Evolutionary conservation across 306 rosid species (phyloP).

Genomic region (Fragaria nilgerrensis): DNA sequence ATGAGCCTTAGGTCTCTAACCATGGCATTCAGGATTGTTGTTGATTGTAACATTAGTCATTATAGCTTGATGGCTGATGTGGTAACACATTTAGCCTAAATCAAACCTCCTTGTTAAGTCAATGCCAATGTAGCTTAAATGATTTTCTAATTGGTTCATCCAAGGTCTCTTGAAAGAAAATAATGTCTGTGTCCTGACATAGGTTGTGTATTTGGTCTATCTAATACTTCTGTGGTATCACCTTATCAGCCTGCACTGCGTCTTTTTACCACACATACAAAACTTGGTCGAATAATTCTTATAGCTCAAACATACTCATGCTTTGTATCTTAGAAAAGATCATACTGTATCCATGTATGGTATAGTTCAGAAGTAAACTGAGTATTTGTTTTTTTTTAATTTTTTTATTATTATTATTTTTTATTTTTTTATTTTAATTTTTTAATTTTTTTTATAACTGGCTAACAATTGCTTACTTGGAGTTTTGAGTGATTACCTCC

Average conservation of each 20-base stretch:
- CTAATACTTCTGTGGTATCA: background rate
- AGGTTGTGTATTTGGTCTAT: background rate
- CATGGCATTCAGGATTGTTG: background rate
- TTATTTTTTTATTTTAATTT: too few species aligned
- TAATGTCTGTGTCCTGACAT: background rate
- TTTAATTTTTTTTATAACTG: background rate
- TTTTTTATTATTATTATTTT: too few species aligned
- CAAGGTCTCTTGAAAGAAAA: background rate
- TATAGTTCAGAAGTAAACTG: background rate
- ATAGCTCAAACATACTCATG: background rate
- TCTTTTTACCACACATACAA: background rate
- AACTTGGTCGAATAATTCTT: background rate
- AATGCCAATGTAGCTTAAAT: background rate
- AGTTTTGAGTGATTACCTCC: background rate
- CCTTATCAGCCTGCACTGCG: background rate
- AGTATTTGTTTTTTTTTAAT: background rate
- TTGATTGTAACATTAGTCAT: background rate
- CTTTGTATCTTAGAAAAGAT: background rate
- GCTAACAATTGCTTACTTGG: background rate
- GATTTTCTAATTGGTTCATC: background rate
- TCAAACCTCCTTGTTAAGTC: background rate
- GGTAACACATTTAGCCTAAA: background rate
- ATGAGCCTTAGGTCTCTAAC: background rate
- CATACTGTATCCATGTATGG: background rate
- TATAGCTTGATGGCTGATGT: background rate